A percentile compares a stretch with the other conserved stretches of the same genome.
phyloP scores from a whole-genome alignment of 371 early-diverging fungal species.

The Smittium mucronatum region DNA sequence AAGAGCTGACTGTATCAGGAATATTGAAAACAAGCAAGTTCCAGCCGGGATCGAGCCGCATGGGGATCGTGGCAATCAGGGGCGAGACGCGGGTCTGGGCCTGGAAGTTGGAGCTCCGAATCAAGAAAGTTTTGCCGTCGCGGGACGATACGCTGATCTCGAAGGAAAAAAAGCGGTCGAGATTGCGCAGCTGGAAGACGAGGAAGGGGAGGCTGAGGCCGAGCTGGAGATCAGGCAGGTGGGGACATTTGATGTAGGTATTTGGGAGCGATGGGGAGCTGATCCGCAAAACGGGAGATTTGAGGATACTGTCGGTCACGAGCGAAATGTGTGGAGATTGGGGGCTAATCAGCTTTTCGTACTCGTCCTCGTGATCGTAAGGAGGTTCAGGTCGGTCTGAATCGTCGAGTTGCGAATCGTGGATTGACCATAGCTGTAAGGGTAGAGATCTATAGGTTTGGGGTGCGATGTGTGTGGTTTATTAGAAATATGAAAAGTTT shows the following conservation, averaged over 20 bases:
- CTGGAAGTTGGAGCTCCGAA: conserved; percentile 87
- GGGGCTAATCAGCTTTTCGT: neutral
- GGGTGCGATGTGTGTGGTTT: neutral
- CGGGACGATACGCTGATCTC: conserved; percentile 81
- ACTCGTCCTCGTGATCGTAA: neutral
- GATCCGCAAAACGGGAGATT: conserved; percentile 14
- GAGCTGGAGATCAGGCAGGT: conserved; percentile 53
- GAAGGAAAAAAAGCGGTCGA: conserved; percentile 79
- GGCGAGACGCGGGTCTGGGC: conserved; percentile 72
- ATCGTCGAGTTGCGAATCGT: neutral
- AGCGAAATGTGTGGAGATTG: neutral
- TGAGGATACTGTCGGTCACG: conserved; percentile 13
- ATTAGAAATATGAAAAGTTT: neutral
- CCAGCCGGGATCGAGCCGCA: conserved; percentile 91
- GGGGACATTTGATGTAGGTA: conserved; percentile 80
- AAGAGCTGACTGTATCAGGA: conserved; percentile 67
- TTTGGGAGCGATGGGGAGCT: conserved; percentile 50
- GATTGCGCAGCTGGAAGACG: conserved; percentile 72
- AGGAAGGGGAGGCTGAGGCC: conserved; percentile 86
- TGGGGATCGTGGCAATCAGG: conserved; percentile 82
- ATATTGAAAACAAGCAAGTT: conserved; percentile 86
- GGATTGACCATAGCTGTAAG: conserved; percentile 4
- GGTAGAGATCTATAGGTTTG: neutral
- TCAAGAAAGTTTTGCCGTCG: conserved; percentile 56
- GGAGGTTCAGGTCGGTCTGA: neutral